Evolutionary conservation across 768 basidiomycete species (phyloP), one percentile per base, ranked within the genome.

Genomic region (Suillus variegatus): DNA sequence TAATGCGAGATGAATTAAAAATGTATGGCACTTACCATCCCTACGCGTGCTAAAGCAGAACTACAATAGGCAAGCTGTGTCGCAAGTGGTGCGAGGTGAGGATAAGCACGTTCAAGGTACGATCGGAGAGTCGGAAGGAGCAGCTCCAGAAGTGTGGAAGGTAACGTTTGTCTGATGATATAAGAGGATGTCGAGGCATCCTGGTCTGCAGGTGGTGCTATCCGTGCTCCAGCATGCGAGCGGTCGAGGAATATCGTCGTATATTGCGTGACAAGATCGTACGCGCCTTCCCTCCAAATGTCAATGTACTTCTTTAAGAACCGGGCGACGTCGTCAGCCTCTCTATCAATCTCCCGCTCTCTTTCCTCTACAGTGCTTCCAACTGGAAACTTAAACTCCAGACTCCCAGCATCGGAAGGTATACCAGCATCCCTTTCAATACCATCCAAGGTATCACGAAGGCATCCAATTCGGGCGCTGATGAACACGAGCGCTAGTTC

Each of bases 21-120:
- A n/a, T 54, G 20, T 28, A 20, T 49, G 18, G 35, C 54, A 68
- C 76, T 10, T 49, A 76, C 96, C 70, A 97, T 83, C 0, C 97
- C 97, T 18, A 97, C 85, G n/a, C 95, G 88, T 0, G 93, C 84
- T 72, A 97, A 97, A 1, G 95, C 95, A 20, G 89, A 87, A 9
- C 95, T 89, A 74, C 96, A 97, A 77, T 99, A 98, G 14, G 92
- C 91, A 54, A 99, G 85, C 71, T 99, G 97, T 0, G 95, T 97
- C 65, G 97, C 95, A 83, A 43, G 96, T 88, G 25, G 94, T 84
- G 68, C 97, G 83, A 28, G 92, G 80, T 22, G 91, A 72, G 16
- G 89, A 80, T 38, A 88, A 79, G 76, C 82, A 12, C 82, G 84
- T 0, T 88, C 85, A 18, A 97, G 84, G 58, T 88, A 84, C 9